Percentiles rank a stretch among this genome's conserved stretches.
phyloP scores from a whole-genome alignment of 306 rosid genomes.

The Citrullus colocynthis region DNA sequence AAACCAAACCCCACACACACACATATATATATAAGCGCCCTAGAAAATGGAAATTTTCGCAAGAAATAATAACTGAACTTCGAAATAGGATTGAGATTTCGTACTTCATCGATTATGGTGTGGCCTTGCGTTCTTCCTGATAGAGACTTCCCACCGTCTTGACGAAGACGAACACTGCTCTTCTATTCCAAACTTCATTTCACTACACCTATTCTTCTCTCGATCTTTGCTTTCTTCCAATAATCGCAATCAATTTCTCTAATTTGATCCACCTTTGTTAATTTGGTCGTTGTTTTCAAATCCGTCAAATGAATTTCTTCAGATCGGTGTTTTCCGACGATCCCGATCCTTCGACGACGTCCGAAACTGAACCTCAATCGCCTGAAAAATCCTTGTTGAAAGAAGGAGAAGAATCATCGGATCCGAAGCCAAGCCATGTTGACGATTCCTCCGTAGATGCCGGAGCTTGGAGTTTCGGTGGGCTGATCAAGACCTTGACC shows the following conservation, averaged over 20 bases:
- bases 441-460: background rate
- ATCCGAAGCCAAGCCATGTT: slow-evolving; percentile 8
- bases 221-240: background rate
- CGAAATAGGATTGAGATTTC: background rate
- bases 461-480: slow-evolving; percentile 63
- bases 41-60: background rate
- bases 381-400: slow-evolving; percentile 1
- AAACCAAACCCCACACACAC: background rate
- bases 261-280: background rate
- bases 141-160: background rate
- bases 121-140: background rate
- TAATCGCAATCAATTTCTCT: background rate
- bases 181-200: background rate
- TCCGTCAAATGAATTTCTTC: slow-evolving; percentile 59
- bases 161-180: background rate
- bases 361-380: slow-evolving; percentile 12
- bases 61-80: background rate
- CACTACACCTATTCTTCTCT: background rate
- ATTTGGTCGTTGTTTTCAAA: background rate
- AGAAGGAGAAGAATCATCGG: slow-evolving; percentile 18
- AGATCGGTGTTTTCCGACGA: slow-evolving; percentile 66
- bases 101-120: background rate
- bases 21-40: background rate
- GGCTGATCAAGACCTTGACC: slow-evolving; percentile 47
- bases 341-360: slow-evolving; percentile 21